Evolutionary conservation across 2,329 filamentous ascomycete species (phyloP), one percentile per base, ranked within the genome.

Genomic region (Neopestalotiopsis rosae): DNA sequence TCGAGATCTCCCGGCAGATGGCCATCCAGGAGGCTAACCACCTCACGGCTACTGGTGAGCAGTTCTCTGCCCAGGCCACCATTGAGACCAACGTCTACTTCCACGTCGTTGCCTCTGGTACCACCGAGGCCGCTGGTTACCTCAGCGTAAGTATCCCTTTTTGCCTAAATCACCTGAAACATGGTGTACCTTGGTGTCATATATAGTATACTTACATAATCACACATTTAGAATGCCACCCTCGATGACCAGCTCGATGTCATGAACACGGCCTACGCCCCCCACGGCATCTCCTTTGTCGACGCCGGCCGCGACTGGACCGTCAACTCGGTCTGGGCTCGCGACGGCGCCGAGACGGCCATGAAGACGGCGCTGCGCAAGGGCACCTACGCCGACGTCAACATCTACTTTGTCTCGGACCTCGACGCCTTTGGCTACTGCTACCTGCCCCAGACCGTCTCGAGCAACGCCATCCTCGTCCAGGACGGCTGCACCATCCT

Each of bases 281-380:
- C 80, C 0, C 79, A 85, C 40, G 80, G 81, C 66, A 79, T 87
- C 71, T 74, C 74, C 1, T 88, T 87, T 76, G 80, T 78, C 32
- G 79, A 85, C 56, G 77, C 81, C 24, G 79, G 78, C 66, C 83
- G 77, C 24, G 81, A 81, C 67, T 82, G 79, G 71, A 85, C 85
- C 45, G 76, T 86, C 73, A 87, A 88, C 79, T 52, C 76, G 24
- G 76, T 76, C 73, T 88, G 85, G 84, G 83, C 83, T 38, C 71
- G 69, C 14, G 84, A 83, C 30, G 76, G 77, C 1, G 70, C 73
- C n/a, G 81, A 84, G 69, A 66, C 78, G 65, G 76, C 72, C 2
- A 86, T 86, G 84, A 86, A 85, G 80, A 74, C 69, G 52, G 73
- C 79, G 32, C 83, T 86, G 10, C 83, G 82, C 69, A 79, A 82